A percentile compares a stretch with the other conserved stretches of the same genome.
These are phyloP conservation scores for Pseudisothecium myosuroides DNA, from an alignment of 225 moss, liverwort and hornwort species.

Conservation along the genomic window DNA sequence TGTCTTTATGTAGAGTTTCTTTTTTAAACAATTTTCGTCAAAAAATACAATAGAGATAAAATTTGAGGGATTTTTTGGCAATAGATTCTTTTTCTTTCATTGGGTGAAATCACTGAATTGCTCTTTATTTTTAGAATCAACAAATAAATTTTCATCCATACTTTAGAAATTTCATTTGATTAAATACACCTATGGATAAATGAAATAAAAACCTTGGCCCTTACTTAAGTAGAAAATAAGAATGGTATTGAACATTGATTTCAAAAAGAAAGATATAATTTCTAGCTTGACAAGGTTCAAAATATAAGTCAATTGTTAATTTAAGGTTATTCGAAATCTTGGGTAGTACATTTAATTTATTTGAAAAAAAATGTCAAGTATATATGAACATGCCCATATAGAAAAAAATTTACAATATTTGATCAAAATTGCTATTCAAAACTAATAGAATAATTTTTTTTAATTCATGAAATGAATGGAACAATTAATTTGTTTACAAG, in stretches of 20 bases:
- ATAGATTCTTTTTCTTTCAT: neutral
- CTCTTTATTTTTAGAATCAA: neutral
- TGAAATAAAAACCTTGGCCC: neutral
- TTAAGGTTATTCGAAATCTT: neutral
- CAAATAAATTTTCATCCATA: neutral
- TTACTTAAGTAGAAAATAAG: neutral
- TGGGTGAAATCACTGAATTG: neutral
- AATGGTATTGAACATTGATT: neutral
- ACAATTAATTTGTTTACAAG: neutral
- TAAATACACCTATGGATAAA: neutral
- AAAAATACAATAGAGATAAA: neutral
- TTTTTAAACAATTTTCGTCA: neutral
- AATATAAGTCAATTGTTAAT: neutral
- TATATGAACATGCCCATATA: neutral
- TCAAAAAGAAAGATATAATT: neutral
- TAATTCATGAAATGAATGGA: neutral
- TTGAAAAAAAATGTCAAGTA: neutral
- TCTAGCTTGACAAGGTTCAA: neutral
- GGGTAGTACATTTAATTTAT: neutral
- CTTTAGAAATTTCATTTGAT: neutral
- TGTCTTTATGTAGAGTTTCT: rapidly evolving
- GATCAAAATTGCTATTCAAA: too few species aligned
- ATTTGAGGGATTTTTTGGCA: neutral
- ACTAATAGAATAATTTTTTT: too few species aligned
- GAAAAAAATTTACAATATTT: neutral